Evolutionary conservation across 1,284 basidiomycete genomes (phyloP), one percentile per base, ranked within the genome.

Genomic region (Leccinum subrobustum): DNA sequence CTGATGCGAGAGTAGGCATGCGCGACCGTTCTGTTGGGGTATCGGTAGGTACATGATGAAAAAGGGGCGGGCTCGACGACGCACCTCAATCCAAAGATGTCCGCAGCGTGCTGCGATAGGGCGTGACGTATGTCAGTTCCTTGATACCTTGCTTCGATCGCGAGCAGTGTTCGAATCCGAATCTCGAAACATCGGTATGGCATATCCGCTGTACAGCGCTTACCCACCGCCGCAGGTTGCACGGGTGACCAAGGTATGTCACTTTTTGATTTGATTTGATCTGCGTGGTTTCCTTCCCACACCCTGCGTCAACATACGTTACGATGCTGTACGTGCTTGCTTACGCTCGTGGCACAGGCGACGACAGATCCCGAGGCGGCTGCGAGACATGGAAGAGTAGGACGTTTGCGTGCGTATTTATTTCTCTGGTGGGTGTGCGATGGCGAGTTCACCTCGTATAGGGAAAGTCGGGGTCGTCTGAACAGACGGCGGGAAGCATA

Each of bases 1-100:
- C 88, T 86, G 55, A 93, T 86, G 47, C 91, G 83, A 25, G 86
- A 86, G 69, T 92, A 91, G 60, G 90, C 88, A 73, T 91, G 85
- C 6, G 89, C 89, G 33, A 83, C 74, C 20, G 84, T 78, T 67
- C 84, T 86, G 63, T 52, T 42, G 23, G 12, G 18, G 20, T 11
- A 0, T n/a, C 14, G 14, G 12, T 20, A 12, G 18, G 14, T 53
- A 18, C 20, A 23, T 48, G 47, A 8, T 18, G 2, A 4, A 11
- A n/a, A 12, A 14, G 12, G 20, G 3, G 7, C 16, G 8, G 18
- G 29, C 16, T 16, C 0, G 0, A 18, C 18, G 29, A 52, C 29
- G 37, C 5, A 67, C 63, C 39, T 67, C 51, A 65, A 2, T 42
- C 52, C 52, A 16, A 67, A 65, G 7, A 65, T 60, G 2, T 65